A percentile compares a stretch with the other conserved stretches of the same genome.
phyloP scores from a whole-genome alignment of 129 eudicot genomes.

The Flaveria ramosissima region DNA sequence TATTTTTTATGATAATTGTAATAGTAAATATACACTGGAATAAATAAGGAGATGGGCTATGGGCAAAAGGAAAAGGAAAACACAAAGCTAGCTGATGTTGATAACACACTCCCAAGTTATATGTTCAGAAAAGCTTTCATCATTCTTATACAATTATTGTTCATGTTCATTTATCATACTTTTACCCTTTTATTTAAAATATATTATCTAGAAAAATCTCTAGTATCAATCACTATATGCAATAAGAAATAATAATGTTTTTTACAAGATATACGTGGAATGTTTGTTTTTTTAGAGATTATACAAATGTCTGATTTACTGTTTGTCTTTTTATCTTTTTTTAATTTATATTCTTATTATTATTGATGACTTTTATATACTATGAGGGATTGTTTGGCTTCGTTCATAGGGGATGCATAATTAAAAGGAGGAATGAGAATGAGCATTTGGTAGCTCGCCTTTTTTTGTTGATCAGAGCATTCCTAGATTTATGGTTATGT shows the following conservation, averaged over 20 bases:
- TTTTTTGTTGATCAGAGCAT: too few relatives aligned
- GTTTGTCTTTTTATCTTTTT: neutral
- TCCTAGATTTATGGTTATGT: too few relatives aligned
- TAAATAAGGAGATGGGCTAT: neutral
- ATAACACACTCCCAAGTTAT: constrained; percentile 30
- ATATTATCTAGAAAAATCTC: constrained; percentile 9
- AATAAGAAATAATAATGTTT: neutral
- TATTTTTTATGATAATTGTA: neutral
- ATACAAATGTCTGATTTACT: neutral
- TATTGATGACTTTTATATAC: neutral
- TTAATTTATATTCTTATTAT: too few relatives aligned
- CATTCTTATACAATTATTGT: constrained; percentile 23
- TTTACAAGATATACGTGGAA: neutral
- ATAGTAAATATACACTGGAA: neutral
- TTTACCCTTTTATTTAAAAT: constrained; percentile 4
- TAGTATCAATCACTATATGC: neutral
- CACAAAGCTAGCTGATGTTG: constrained; percentile 31
- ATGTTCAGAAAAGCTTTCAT: constrained; percentile 17
- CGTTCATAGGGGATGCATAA: too few relatives aligned
- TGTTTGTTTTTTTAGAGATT: neutral
- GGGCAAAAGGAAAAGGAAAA: constrained; percentile 24
- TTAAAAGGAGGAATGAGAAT: too few relatives aligned
- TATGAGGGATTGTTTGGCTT: neutral
- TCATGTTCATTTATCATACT: neutral
- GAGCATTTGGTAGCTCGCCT: too few relatives aligned